A percentile compares a stretch with the other conserved stretches of the same genome.
These are phyloP conservation scores for Cryptococcus sp. DNA, from an alignment of 1,284 basidiomycete species.

Conservation along the genomic window DNA sequence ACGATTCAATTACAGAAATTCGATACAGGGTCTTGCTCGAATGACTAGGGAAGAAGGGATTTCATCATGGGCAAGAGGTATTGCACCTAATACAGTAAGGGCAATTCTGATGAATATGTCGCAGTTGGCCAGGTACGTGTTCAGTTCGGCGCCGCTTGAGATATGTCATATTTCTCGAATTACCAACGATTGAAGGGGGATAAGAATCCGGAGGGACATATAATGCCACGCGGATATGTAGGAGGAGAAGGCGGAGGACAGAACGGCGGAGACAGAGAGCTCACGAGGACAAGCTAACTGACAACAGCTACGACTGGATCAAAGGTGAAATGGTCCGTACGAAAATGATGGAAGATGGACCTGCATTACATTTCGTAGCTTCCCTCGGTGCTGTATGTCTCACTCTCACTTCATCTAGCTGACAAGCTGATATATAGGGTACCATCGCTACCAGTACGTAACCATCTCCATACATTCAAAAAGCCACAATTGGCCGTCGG, in stretches of 20 bases:
- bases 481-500: background rate
- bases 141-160: background rate
- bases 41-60: conserved; percentile 52
- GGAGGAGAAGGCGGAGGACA: too few relatives aligned
- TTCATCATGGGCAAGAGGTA: conserved; percentile 48
- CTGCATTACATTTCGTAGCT: conserved; percentile 51
- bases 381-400: conserved; percentile 48
- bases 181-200: too few relatives aligned
- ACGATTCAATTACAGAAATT: conserved; percentile 44
- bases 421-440: background rate
- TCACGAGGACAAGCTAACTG: background rate
- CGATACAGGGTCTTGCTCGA: conserved; percentile 48
- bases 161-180: background rate
- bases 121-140: background rate
- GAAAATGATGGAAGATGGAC: conserved; percentile 48
- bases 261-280: too few relatives aligned
- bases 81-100: conserved; percentile 52
- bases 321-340: conserved; percentile 48
- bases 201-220: too few relatives aligned
- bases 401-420: background rate
- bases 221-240: too few relatives aligned
- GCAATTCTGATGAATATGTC: background rate
- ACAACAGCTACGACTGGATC: conserved; percentile 52
- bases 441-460: background rate
- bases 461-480: background rate